Percentiles rank a stretch among this genome's conserved stretches.
Conservation (phyloP, 257 asterid species). For the Gardenia jasminoides region DNA sequence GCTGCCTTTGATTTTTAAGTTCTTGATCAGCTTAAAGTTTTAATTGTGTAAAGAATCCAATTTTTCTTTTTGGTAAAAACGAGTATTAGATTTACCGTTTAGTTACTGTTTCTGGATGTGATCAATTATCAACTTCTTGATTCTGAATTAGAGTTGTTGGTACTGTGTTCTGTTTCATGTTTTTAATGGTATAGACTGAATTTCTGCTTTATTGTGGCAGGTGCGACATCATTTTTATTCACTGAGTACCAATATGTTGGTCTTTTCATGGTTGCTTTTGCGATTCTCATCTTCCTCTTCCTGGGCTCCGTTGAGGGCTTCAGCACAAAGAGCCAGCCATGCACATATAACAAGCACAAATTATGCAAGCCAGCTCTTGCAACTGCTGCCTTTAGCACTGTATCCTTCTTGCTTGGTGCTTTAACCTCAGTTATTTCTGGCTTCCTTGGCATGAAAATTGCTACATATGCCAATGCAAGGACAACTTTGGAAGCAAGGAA, state of each 20-base stretch:
- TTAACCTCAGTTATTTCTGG: slow-evolving; percentile 81
- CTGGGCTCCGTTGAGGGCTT: slow-evolving; percentile 91
- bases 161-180: background rate
- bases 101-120: background rate
- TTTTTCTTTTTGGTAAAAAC: background rate
- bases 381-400: slow-evolving; percentile 83
- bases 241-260: slow-evolving; percentile 83
- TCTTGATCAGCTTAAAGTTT: background rate
- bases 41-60: background rate
- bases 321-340: slow-evolving; percentile 49
- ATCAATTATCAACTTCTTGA: too few species aligned
- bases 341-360: slow-evolving; percentile 31
- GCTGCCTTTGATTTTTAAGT: background rate
- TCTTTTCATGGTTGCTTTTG: slow-evolving; percentile 83
- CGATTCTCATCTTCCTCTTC: slow-evolving; percentile 81
- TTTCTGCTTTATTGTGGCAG: slow-evolving; percentile 35
- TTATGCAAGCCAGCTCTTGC: slow-evolving; percentile 56
- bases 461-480: slow-evolving; percentile 91
- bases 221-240: slow-evolving; percentile 83
- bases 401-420: slow-evolving; percentile 83
- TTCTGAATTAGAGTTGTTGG: background rate
- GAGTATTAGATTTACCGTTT: background rate
- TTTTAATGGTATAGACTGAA: background rate
- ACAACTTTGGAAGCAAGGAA: slow-evolving; percentile 88
- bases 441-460: slow-evolving; percentile 93